A percentile compares a stretch with the other conserved stretches of the same genome.
Conservation (phyloP, 2,329 filamentous ascomycete species). For the Aspergillus neotritici region DNA sequence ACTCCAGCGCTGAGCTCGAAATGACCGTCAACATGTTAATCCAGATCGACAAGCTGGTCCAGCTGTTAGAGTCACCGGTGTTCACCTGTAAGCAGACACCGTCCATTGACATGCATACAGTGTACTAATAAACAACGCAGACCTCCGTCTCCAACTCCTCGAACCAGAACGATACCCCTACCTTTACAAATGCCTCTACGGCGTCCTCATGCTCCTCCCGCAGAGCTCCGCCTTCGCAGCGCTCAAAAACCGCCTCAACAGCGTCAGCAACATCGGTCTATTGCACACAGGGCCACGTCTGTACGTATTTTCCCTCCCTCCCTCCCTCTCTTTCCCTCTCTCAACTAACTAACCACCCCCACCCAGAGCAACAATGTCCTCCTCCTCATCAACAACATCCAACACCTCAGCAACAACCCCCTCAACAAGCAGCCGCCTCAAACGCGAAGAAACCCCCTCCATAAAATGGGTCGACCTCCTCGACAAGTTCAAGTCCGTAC, state of each 20-base stretch:
- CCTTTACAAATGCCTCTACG: slow-evolving; percentile 96
- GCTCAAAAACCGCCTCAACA: slow-evolving; percentile 92
- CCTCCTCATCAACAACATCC: slow-evolving; percentile 25
- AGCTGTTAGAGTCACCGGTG: slow-evolving; percentile 91
- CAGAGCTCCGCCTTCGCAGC: slow-evolving; percentile 97
- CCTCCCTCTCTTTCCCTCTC: slow-evolving; percentile 23
- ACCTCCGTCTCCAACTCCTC: slow-evolving; percentile 86
- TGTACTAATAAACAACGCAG: slow-evolving; percentile 41
- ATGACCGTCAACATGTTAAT: slow-evolving; percentile 99
- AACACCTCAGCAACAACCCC: slow-evolving; percentile 54
- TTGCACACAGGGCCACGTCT: slow-evolving; percentile 74
- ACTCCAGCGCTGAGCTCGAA: slow-evolving; percentile 76
- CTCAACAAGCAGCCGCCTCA: slow-evolving; percentile 61
- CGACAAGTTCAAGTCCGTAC: slow-evolving; percentile 88
- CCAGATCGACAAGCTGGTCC: slow-evolving; percentile 96
- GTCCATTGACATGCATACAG: slow-evolving; percentile 6
- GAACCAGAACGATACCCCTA: slow-evolving; percentile 94
- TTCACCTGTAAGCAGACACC: slow-evolving; percentile 70
- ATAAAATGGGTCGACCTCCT: slow-evolving; percentile 91
- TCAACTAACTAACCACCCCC: slow-evolving; percentile 5
- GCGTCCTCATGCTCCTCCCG: slow-evolving; percentile 93
- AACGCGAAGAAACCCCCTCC: slow-evolving; percentile 77
- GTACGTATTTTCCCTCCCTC: slow-evolving; percentile 50
- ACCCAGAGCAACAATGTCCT: slow-evolving; percentile 9
- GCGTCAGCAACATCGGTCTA: slow-evolving; percentile 93